Evolutionary conservation across 768 basidiomycete species (phyloP), one percentile per base, ranked within the genome.

Genomic region (Kwoniella sp.): DNA sequence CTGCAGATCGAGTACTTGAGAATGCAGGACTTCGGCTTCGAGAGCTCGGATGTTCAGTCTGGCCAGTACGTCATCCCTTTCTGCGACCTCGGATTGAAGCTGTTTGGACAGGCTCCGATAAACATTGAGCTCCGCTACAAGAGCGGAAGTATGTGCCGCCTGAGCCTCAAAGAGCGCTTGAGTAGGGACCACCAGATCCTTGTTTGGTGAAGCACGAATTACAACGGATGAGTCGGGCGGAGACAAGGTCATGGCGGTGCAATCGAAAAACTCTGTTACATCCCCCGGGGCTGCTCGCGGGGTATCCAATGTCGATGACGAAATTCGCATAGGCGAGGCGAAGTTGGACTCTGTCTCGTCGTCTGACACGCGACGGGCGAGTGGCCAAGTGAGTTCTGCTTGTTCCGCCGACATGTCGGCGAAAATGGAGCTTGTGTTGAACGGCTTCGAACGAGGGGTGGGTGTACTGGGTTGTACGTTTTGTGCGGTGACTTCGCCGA

Each of bases 341-440:
- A 58, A 54, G 31, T 57, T 31, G 1, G 57, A 53, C 1, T 50
- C 55, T 7, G 28, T 11, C 8, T 59, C 63, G 15, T 59, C 63
- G n/a, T 65, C 63, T n/a, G 37, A 25, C 5, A 22, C 26, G 4
- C 63, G 29, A 53, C 69, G 50, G 12, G 56, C 63, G 23, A 77
- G 66, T 0, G 75, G 75, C 75, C 75, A 77, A 7, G 75, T 71
- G 4, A 74, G 55, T 20, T 74, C 69, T 15, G 75, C 75, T 53
- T 77, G 75, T 41, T 77, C 75, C 8, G 75, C 75, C 13, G 73
- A 74, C 75, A 77, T 77, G 61, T 77, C 75, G 34, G 75, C 75
- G 47, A 77, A 74, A 54, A 77, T 74, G n/a, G 73, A 74, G 4
- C 31, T 63, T 25, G 55, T 34, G 26, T 41, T 41, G 64, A 70